phyloP scores from a whole-genome alignment of 306 rosid genomes.

The Castanea crenata region DNA sequence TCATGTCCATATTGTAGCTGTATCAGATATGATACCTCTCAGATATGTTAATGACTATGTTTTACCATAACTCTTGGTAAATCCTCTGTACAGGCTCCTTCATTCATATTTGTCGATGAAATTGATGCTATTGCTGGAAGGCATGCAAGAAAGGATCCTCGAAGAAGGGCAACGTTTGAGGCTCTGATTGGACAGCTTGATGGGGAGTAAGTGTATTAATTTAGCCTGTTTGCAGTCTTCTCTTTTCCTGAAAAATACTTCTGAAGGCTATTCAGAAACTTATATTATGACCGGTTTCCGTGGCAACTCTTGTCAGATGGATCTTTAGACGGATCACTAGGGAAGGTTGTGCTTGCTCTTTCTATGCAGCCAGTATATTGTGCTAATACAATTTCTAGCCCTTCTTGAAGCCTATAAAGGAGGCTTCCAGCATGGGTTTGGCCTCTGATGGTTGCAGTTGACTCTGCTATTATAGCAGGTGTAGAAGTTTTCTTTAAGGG shows the following conservation, averaged over 20 bases:
- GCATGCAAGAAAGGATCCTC: slow-evolving; percentile 88
- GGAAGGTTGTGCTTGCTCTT: not conserved
- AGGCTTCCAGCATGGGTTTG: not conserved
- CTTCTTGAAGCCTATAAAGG: not conserved
- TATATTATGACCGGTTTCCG: not conserved
- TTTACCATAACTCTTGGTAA: not conserved
- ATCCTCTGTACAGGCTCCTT: slow-evolving; percentile 68
- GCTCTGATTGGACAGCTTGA: slow-evolving; percentile 93
- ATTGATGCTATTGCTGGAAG: slow-evolving; percentile 99
- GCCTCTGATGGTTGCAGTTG: not conserved
- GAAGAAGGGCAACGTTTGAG: slow-evolving; percentile 91
- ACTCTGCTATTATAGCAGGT: not conserved
- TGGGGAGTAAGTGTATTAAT: slow-evolving; percentile 76
- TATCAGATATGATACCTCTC: not conserved
- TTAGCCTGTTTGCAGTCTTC: not conserved
- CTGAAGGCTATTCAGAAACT: not conserved
- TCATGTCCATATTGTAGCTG: not conserved
- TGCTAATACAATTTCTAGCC: not conserved
- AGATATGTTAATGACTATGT: not conserved
- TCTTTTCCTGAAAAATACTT: not conserved
- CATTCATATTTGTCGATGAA: slow-evolving; percentile 95
- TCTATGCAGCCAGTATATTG: not conserved
- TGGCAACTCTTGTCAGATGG: not conserved
- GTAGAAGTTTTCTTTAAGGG: not conserved
- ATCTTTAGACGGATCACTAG: not conserved